Base-by-base conservation (phyloP, 2,329 filamentous ascomycete species). In the Exophiala alcalophila region DNA sequence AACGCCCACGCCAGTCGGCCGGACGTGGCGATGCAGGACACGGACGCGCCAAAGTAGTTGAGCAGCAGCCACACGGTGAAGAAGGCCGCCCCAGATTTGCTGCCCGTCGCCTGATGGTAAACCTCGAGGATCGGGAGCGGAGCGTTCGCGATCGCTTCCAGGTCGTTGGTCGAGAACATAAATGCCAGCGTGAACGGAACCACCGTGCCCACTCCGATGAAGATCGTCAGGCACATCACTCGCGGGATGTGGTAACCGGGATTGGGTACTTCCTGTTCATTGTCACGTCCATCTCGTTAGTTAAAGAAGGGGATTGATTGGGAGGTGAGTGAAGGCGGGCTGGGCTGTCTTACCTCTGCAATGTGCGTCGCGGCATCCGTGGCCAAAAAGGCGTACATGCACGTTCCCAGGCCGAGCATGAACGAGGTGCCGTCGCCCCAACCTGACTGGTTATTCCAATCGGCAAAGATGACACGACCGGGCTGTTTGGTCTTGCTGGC, bases 381-480 rank as follows among this genome's bases (percentile, higher is more conserved):
- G 5, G 47, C 55, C 4, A 51, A 12, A 28, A 51, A 61, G 4
- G 53, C 49, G 25, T 57, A 62, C 50, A 60, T 57, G 40, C 52
- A 59, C 34, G 47, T 60, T 37, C 35, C 48, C 5, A 59, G 44
- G 2, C 65, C 67, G 9, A 70, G 58, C 15, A 70, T 50, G 65
- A 67, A 70, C 34, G 66, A 63, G 48, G 84, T 59, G 0, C 81
- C 81, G 61, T 84, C 78, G 0, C 81, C 80, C 82, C 81, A 86
- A 20, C 80, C 80, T 7, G 77, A 79, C 26, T 74, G 60, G 53
- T 88, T 88, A 58, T 83, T 74, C 56, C 87, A 86, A 2, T 77
- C 62, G 5, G 39, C 47, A 33, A 53, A 56, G 2, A 56, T 83
- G 36, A 82, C 83, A 6, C 71, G 59, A n/a, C 71, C 83, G 7